Base-by-base conservation (phyloP, 495 filamentous ascomycete genomes). In the Tricharina praecox region DNA sequence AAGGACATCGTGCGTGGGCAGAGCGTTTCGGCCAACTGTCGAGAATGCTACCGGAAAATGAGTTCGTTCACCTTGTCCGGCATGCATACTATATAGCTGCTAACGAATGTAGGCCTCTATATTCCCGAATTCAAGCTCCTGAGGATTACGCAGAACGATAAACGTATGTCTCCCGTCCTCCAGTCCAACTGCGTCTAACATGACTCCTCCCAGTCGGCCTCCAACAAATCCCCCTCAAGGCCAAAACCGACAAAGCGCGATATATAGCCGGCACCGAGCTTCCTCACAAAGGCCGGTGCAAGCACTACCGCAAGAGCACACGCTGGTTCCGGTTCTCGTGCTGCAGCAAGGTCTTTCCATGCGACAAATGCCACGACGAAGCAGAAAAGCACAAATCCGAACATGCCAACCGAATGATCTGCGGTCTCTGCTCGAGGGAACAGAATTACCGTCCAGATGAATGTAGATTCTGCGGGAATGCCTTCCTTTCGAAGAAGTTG, bases 391-490 rank as follows among this genome's bases (percentile, higher is more conserved):
- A 93, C 61, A 68, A 70, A 0, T 78, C 81, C 48, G 86, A 93
- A 64, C 81, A 85, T 66, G 86, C 85, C 2, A 82, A 83, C 53
- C 66, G 84, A 33, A 93, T 93, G 86, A 75, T 93, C 19, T 94
- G 85, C 62, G 82, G 82, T 19, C 81, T 70, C 61, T 88, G 82
- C 58, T 82, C 77, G 11, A 65, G 86, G 42, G 86, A 93, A 66
- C 82, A 90, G 69, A 79, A 79, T 47, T 93, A 82, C 61, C 65
- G 76, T 30, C 78, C 80, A 0, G 83, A 92, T 55, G 79, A 80
- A 41, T 94, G 86, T 54, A 71, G 67, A 0, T 74, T 85, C 41
- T 94, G 86, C 60, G 79, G 75, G 51, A 65, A 77, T n/a, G 69
- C 66, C 18, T 70, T 93, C 1, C 68, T 85, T n/a, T 15, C 8